These are phyloP conservation scores for Eucalyptus erythrocorys DNA, from an alignment of 345 rosid species.

Conservation along the genomic window DNA sequence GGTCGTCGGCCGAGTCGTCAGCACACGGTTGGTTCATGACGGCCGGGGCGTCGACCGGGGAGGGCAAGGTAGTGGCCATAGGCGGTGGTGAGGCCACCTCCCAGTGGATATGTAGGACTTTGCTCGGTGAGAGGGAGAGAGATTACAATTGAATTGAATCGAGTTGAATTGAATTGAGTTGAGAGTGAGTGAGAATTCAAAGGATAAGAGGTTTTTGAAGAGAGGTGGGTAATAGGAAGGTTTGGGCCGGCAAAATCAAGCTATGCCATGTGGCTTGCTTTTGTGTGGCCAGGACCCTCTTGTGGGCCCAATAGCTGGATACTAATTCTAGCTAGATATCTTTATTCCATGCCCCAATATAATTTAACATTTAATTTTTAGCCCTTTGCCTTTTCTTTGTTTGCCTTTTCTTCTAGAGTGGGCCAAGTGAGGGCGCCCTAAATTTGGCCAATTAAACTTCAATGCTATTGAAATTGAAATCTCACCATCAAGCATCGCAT, in stretches of 20 bases:
- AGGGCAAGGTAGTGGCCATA: not conserved
- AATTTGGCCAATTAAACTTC: not conserved
- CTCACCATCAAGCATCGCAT: not conserved
- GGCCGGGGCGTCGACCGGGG: not conserved
- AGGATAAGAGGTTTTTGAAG: not conserved
- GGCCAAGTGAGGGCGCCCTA: not conserved
- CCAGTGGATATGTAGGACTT: not conserved
- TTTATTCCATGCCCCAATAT: not conserved
- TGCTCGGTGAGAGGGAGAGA: not conserved
- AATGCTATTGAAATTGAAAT: not conserved
- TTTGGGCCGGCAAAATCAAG: slow-evolving; percentile 27
- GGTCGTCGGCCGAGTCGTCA: slow-evolving; percentile 20
- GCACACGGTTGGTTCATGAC: slow-evolving; percentile 7
- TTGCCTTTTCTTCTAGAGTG: not conserved
- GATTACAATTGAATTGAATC: not conserved
- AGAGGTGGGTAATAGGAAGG: not conserved
- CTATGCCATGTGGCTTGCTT: slow-evolving; percentile 20
- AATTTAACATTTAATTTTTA: not conserved
- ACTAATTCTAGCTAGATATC: not conserved
- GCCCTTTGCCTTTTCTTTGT: not conserved
- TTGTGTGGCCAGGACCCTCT: slow-evolving; percentile 1
- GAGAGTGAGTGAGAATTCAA: not conserved
- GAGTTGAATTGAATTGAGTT: not conserved
- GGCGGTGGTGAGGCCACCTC: not conserved
- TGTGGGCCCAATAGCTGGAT: not conserved